phyloP scores from a whole-genome alignment of 352 stramenopile genomes.

The Pythium brachiatum region DNA sequence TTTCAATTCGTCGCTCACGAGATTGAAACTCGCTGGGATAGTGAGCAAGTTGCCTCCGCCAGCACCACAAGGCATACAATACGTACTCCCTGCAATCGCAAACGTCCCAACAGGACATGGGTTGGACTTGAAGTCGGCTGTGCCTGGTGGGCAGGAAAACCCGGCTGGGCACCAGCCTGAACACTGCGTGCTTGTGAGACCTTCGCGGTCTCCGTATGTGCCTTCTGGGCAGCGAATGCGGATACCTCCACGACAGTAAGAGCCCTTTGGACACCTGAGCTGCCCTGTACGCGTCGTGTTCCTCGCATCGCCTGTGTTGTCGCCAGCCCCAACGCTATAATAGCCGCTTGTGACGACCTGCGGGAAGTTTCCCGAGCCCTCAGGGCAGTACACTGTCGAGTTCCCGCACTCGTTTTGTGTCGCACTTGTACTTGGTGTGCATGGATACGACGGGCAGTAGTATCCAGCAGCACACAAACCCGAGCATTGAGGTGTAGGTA shows the following conservation, averaged over 20 bases:
- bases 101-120: slow-evolving; percentile 46
- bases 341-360: slow-evolving; percentile 40
- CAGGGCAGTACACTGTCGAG: slow-evolving; percentile 53
- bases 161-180: slow-evolving; percentile 65
- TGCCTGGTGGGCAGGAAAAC: slow-evolving; percentile 64
- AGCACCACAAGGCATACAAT: slow-evolving; percentile 41
- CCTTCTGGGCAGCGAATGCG: slow-evolving; percentile 62
- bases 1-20: slow-evolving; percentile 7
- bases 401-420: slow-evolving; percentile 54
- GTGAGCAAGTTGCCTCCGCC: not conserved
- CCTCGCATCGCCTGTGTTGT: slow-evolving; percentile 28
- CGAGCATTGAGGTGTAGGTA: slow-evolving; percentile 48
- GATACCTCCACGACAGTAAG: slow-evolving; percentile 74
- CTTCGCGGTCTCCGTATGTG: slow-evolving; percentile 51
- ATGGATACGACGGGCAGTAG: slow-evolving; percentile 68
- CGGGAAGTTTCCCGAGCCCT: slow-evolving; percentile 51
- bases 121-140: slow-evolving; percentile 41
- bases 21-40: not conserved
- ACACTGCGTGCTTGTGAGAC: slow-evolving; percentile 49
- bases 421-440: slow-evolving; percentile 32
- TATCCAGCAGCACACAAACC: slow-evolving; percentile 60
- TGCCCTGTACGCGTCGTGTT: slow-evolving; percentile 60
- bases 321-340: slow-evolving; percentile 47
- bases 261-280: slow-evolving; percentile 52
- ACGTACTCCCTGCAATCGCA: slow-evolving; percentile 33